phyloP scores from a whole-genome alignment of 352 stramenopile species.

The Phytophthora fragariae region DNA sequence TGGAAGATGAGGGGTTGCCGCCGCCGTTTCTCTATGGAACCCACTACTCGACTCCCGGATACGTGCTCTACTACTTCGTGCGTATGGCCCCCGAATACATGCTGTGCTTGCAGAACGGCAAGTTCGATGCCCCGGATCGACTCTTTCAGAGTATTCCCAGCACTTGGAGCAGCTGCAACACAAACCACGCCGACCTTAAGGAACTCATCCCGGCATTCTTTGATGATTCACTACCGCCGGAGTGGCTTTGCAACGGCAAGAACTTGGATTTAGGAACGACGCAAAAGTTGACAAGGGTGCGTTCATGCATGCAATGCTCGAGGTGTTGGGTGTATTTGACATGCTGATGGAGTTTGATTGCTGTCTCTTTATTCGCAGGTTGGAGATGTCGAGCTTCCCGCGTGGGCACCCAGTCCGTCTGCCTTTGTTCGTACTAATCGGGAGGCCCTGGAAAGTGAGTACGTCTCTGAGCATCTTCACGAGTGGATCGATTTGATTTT shows the following conservation, averaged over 20 bases:
- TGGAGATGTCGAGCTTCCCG: conserved; percentile 95
- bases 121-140: conserved; percentile 98
- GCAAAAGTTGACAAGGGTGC: conserved; percentile 79
- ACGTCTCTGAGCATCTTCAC: conserved; percentile 76
- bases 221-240: conserved; percentile 84
- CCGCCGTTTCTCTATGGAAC: conserved; percentile 99
- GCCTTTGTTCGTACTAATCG: conserved; percentile 81
- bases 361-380: conserved; percentile 50
- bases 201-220: conserved; percentile 99
- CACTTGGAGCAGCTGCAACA: conserved; percentile 92
- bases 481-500: conserved; percentile 91
- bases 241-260: conserved; percentile 97
- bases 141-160: conserved; percentile 95
- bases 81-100: conserved; percentile 97
- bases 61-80: conserved; percentile 99
- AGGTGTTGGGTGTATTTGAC: neutral
- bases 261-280: conserved; percentile 96
- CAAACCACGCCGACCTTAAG: conserved; percentile 96
- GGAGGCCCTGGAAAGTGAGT: conserved; percentile 79
- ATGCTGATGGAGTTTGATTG: neutral
- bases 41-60: conserved; percentile 92
- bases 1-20: conserved; percentile 81
- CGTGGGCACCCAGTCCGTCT: conserved; percentile 92
- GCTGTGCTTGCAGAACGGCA: conserved; percentile 96
- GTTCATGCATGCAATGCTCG: neutral